Evolutionary conservation across 805 yeast genomes (phyloP), one percentile per base, ranked within the genome.

Genomic region (Novakomyces olei): DNA sequence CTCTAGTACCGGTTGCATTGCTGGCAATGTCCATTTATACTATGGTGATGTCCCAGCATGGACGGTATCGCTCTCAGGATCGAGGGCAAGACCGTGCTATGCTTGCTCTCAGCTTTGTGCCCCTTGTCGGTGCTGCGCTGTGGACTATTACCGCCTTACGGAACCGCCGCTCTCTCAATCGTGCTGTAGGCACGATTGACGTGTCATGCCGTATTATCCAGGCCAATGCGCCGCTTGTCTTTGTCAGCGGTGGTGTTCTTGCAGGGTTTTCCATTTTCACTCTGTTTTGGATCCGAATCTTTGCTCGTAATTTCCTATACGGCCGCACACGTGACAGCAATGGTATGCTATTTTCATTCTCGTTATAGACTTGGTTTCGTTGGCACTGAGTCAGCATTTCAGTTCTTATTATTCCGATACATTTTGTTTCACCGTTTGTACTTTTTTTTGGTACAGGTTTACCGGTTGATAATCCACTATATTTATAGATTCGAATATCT

Each of bases 331-430:
- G 26, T n/a, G 36, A 28, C 15, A 37, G 36, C 15, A 27, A 36
- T 19, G 19, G 35, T 37, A 38, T 43, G 15, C 32, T 41, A 32
- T 54, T 47, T 36, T 44, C 45, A 34, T 47, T 30, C 31, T 43
- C 51, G 9, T 50, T n/a, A n/a, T n/a, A n/a, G n/a, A n/a, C n/a
- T n/a, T n/a, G n/a, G 53, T 51, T 23, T 35, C 4, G 41, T 51
- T 3, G 57, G 51, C 9, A 45, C 44, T 5, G 42, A 42, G 33
- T 51, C 47, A 36, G 37, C 45, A 4, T 25, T 57, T 19, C 44
- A 53, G 50, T 57, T 52, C 37, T 37, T 58, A 26, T 58, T 63
- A 63, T 51, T 61, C 2, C 54, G 58, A 55, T 58, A 9, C 41
- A 51, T 27, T 55, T 55, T 6, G 41, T 57, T 29, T 54, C 54